phyloP scores from a whole-genome alignment of 345 rosid species.

The Eucalyptus rudis region DNA sequence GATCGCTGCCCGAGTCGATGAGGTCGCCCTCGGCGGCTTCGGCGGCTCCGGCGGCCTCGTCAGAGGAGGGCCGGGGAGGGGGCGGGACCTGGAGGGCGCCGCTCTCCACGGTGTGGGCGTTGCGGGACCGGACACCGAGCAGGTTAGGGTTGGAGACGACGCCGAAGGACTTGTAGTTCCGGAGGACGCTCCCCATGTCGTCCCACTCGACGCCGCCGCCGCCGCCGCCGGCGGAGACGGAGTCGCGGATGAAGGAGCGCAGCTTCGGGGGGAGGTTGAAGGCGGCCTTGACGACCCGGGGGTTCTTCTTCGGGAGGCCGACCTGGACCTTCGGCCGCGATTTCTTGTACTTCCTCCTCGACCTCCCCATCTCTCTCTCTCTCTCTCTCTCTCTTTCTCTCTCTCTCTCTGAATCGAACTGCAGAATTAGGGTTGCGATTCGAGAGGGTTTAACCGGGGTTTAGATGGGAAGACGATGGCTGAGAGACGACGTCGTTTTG shows the following conservation, averaged over 20 bases:
- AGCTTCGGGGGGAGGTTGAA: slow-evolving; percentile 88
- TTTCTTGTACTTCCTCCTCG: slow-evolving; percentile 74
- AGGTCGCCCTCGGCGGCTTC: slow-evolving; percentile 33
- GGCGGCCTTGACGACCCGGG: slow-evolving; percentile 61
- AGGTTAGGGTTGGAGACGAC: slow-evolving; percentile 79
- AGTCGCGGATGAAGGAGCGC: slow-evolving; percentile 41
- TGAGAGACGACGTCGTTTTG: background rate
- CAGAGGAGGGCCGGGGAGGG: slow-evolving; percentile 3
- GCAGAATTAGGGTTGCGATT: background rate
- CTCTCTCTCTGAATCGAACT: background rate
- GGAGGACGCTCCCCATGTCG: slow-evolving; percentile 65
- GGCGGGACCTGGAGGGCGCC: slow-evolving; percentile 65
- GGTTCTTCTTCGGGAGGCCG: slow-evolving; percentile 76
- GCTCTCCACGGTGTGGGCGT: slow-evolving; percentile 51
- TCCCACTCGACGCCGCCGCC: slow-evolving; percentile 51
- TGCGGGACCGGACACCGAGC: slow-evolving; percentile 65
- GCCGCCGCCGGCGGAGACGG: background rate
- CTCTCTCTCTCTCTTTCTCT: background rate
- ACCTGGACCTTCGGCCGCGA: slow-evolving; percentile 75
- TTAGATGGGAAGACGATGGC: background rate
- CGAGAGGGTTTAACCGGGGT: background rate
- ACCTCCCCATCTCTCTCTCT: slow-evolving; percentile 59
- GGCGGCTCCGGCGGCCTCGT: background rate
- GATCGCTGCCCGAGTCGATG: slow-evolving; percentile 75
- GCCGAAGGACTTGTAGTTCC: slow-evolving; percentile 87